These are phyloP conservation scores for Silene uniflora DNA, from an alignment of 148 eudicot species.

Conservation along the genomic window DNA sequence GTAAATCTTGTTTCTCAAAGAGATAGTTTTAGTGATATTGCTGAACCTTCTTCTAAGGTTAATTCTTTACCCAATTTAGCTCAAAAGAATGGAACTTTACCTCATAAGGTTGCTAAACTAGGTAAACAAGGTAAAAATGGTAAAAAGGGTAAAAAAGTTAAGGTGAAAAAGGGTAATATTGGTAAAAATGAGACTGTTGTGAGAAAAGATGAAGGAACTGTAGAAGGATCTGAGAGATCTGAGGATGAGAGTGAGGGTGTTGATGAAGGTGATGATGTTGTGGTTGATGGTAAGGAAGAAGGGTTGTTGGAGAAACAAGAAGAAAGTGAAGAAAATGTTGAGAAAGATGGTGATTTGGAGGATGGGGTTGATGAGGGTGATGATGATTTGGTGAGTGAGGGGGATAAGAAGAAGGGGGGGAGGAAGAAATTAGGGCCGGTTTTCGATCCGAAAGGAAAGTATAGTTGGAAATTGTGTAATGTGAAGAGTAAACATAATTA, in stretches of 20 bases:
- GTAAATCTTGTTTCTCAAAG: constrained; percentile 59
- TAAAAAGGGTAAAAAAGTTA: constrained; percentile 13
- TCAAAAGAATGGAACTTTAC: constrained; percentile 11
- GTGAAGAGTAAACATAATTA: constrained; percentile 86
- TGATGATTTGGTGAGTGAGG: constrained; percentile 31
- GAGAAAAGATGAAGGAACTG: constrained; percentile 15
- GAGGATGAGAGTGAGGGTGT: constrained; percentile 33
- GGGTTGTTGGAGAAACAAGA: constrained; percentile 19
- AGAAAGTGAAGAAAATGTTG: constrained; percentile 28
- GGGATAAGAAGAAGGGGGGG: constrained; percentile 25
- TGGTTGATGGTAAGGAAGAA: constrained; percentile 36
- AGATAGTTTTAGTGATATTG: constrained; percentile 64
- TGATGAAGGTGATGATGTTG: constrained; percentile 24
- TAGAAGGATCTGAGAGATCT: constrained; percentile 47
- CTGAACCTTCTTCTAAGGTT: constrained; percentile 39
- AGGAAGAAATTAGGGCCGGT: constrained; percentile 53
- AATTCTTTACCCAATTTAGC: constrained; percentile 17
- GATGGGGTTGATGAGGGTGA: constrained; percentile 41
- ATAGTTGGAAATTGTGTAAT: constrained; percentile 75
- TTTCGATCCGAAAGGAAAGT: constrained; percentile 66
- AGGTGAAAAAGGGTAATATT: constrained; percentile 12
- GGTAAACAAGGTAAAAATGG: constrained; percentile 14
- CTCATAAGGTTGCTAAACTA: constrained; percentile 13
- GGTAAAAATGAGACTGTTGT: constrained; percentile 38
- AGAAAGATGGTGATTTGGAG: constrained; percentile 42